Evolutionary conservation across 164 flowering plant species (phyloP), one percentile per base, ranked within the genome.

Genomic region (Aristolochia contorta): DNA sequence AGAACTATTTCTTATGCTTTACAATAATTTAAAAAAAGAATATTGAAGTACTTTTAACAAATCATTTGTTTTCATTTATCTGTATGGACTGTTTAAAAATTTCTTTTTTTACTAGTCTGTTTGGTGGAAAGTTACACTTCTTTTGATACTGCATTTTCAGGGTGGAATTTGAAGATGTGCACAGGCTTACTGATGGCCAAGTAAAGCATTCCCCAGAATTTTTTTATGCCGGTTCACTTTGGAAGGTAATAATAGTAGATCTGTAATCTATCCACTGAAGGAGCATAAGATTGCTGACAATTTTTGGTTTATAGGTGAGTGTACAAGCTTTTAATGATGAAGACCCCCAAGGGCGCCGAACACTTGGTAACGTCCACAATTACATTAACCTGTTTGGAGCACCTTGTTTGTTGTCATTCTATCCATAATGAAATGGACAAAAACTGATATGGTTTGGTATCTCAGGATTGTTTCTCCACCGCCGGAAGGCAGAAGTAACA

Each of bases 271-370:
- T 37, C 43, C 5, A 37, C 43, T 37, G 43, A 10, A 10, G 43
- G 0, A 37, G 43, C 12, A 37, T 37, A 37, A 37, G 30, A 23
- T 22, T 10, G 16, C 30, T 22, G 15, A 53, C 30, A 23, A 9
- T 21, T 25, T 66, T 59, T 61, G 50, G 62, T 49, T n/a, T 65
- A 22, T 61, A 94, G 99, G 85, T 94, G 8, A 94, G 96, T 63
- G 86, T 87, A 59, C 99, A 94, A 72, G 99, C 99, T 74, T 94
- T 94, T 64, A 85, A 80, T 66, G 99, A 94, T 72, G 97, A 94
- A 84, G 99, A 94, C 72, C 99, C 95, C 68, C 99, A 91, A 73
- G 97, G 99, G 45, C 95, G 96, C 24, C 81, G 99, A 4, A 94
- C 99, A 21, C 95, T 94, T 65, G 99, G 99, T 94, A 84, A 65